Evolutionary conservation across 2,329 filamentous ascomycete species (phyloP).

Genomic region (Phialocephala sp.): DNA sequence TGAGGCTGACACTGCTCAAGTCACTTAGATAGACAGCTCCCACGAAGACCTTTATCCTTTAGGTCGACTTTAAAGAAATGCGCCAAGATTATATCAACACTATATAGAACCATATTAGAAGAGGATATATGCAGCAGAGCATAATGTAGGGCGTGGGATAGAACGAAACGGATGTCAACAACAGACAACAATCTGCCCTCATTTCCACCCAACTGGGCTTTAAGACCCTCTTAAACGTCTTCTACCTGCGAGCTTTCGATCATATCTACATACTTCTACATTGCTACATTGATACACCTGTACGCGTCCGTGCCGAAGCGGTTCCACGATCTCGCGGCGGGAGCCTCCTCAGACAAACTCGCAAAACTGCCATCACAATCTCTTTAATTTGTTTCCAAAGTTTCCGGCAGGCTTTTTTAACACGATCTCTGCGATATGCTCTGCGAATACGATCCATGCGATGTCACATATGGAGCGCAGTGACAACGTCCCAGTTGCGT

Average conservation of each 20-base stretch:
- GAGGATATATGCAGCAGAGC: no score
- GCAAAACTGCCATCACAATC: no score
- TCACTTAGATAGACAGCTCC: background rate
- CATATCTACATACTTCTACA: background rate
- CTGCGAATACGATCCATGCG: background rate
- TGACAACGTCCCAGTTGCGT: background rate
- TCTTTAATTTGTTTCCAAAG: no score
- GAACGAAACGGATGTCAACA: background rate
- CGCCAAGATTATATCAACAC: no score
- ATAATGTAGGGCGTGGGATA: background rate
- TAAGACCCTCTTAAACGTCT: background rate
- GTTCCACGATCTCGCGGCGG: no score
- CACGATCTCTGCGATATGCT: no score
- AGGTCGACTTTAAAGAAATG: no score
- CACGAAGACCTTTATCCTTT: background rate
- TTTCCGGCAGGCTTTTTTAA: no score
- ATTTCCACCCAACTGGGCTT: no score
- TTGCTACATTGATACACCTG: background rate
- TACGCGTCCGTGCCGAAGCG: background rate
- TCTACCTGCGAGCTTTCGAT: background rate
- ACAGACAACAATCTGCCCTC: background rate
- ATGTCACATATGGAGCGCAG: background rate
- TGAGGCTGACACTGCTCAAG: background rate
- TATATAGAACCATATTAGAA: no score
- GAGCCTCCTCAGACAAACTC: no score